Percentiles rank a stretch among this genome's conserved stretches.
phyloP scores from a whole-genome alignment of 176 grass and related monocot species.

The Carex littledalei region DNA sequence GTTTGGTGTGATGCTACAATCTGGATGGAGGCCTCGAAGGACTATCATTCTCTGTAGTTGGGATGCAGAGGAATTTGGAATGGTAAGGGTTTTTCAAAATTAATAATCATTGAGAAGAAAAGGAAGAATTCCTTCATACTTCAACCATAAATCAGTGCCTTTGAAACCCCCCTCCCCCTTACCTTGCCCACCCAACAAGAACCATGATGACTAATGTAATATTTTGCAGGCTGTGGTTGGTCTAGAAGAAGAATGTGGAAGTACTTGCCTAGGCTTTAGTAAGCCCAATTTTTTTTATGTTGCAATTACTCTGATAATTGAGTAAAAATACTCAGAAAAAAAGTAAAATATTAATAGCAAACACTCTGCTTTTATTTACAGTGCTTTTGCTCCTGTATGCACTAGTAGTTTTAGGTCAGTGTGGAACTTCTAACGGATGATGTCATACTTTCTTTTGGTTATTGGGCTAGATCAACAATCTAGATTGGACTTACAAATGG shows the following conservation, averaged over 20 bases:
- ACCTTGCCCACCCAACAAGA: no score
- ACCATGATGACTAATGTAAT: no score
- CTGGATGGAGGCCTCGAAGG: slow-evolving; percentile 82
- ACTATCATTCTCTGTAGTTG: slow-evolving; percentile 91
- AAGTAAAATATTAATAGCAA: not conserved
- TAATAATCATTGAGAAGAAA: no score
- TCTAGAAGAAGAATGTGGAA: not conserved
- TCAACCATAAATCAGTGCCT: not conserved
- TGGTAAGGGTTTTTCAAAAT: slow-evolving; percentile 48
- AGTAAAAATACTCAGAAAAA: not conserved
- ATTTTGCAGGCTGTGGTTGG: no score
- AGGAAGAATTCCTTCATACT: no score
- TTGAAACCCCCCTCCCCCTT: no score
- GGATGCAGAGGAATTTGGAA: slow-evolving; percentile 98
- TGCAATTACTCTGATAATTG: not conserved
- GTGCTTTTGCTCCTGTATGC: no score
- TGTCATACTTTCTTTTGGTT: no score
- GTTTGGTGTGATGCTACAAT: slow-evolving; percentile 62
- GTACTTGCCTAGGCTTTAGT: not conserved
- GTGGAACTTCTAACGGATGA: no score
- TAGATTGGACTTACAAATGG: not conserved
- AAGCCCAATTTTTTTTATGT: not conserved
- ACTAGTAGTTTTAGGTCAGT: no score
- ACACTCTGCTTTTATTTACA: no score
- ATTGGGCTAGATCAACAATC: not conserved